Conservation (phyloP, 768 basidiomycete genomes). For the Tylopilus balloui region DNA sequence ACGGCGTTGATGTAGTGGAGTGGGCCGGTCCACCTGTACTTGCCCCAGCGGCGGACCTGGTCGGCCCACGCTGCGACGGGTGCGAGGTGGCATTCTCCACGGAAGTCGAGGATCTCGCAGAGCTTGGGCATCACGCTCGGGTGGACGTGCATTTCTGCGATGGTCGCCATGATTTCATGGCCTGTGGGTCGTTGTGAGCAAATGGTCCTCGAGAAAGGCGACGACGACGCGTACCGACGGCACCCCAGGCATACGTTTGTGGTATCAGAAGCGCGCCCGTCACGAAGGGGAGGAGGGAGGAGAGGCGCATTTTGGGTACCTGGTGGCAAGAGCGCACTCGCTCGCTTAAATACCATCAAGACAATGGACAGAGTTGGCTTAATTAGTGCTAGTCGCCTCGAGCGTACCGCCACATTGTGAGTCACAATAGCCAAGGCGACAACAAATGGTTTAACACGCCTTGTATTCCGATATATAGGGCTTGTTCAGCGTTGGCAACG, state of each 20-base stretch:
- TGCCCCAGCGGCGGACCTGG: slow-evolving; percentile 43
- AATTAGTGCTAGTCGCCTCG: too few species aligned
- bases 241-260: slow-evolving; percentile 37
- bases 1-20: too few species aligned
- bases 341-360: too few species aligned
- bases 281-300: slow-evolving; percentile 5
- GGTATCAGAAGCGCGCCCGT: slow-evolving; percentile 24
- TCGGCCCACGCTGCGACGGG: slow-evolving; percentile 90
- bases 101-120: slow-evolving; percentile 61
- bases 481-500: too few species aligned
- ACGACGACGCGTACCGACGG: slow-evolving; percentile 29
- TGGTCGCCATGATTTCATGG: slow-evolving; percentile 90
- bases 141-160: slow-evolving; percentile 89
- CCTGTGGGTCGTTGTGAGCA: slow-evolving; percentile 39
- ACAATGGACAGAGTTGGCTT: background rate
- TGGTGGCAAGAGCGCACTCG: too few species aligned
- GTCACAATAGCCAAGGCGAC: too few species aligned
- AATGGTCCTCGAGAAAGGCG: too few species aligned
- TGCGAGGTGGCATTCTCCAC: slow-evolving; percentile 68
- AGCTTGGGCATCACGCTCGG: too few species aligned
- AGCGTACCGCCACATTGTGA: too few species aligned
- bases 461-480: too few species aligned
- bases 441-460: too few species aligned
- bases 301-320: slow-evolving; percentile 24
- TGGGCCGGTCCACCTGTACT: slow-evolving; percentile 66